Evolutionary conservation across 768 basidiomycete species (phyloP), one percentile per base, ranked within the genome.

Genomic region (Flagelloscypha sp.): DNA sequence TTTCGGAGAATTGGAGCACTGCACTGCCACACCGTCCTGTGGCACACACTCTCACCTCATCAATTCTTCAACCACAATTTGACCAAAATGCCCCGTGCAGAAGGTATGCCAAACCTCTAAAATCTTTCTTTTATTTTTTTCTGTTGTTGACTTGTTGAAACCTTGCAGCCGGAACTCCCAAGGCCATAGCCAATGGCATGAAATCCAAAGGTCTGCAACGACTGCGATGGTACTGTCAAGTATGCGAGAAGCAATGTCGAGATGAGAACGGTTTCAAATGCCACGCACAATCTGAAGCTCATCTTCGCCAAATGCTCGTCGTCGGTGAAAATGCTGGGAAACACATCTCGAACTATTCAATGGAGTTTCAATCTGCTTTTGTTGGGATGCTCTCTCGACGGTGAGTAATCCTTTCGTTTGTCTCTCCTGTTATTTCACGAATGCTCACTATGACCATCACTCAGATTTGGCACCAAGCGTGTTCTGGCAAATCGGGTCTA

Each of bases 181-280:
- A 90, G 60, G 84, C 74, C 59, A 62, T 93, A 42, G 89, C 88
- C 15, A 98, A 98, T 59, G 84, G 88, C 60, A 93, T 94, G 84
- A 97, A 97, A 65, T 84, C 90, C 39, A 97, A 97, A 54, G 94
- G 92, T 48, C 68, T 94, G 32, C 94, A 95, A 59, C 79, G 90
- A 51, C 75, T 98, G 44, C 75, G 93, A 43, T 98, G 93, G 94
- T 99, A 87, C 62, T 98, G 94, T 53, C 94, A 99, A 70, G 88
- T 98, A 46, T 98, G 95, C 74, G 66, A 97, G 71, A 99, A 99
- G 57, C 94, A 98, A 60, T 98, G 94, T 58, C 70, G 93, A 55
- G 87, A 98, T 59, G 95, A 98, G 66, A 99, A 99, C 59, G 95
- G 93, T 12, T 99, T 98, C 76, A 95, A 95, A 61, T 93, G 89